phyloP scores from a whole-genome alignment of 192 early-diverging fungal genomes.

The Podila epicladia region DNA sequence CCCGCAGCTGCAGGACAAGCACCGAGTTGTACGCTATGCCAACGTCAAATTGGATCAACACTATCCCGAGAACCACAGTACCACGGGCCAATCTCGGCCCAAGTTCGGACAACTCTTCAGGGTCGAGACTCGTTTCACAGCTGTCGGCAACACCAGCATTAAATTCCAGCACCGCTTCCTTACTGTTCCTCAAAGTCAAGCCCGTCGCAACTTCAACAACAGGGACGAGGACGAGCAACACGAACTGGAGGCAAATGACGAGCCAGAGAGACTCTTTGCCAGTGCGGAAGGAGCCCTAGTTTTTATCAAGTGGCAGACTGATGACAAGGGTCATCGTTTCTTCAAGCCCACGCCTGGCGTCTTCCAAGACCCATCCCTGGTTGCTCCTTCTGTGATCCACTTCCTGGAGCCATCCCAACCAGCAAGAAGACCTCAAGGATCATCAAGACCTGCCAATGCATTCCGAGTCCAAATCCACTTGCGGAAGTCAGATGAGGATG shows the following conservation, averaged over 20 bases:
- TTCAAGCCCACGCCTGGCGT: constrained; percentile 1
- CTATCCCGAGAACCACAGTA: not conserved
- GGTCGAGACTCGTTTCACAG: constrained; percentile 9
- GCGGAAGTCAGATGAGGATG: constrained; percentile 22
- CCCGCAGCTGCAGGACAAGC: constrained; percentile 4
- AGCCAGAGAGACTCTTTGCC: constrained; percentile 26
- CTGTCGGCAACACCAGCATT: constrained; percentile 19
- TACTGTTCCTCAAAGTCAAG: constrained; percentile 22
- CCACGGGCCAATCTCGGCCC: not conserved
- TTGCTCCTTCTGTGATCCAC: not conserved
- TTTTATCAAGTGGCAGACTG: constrained; percentile 10
- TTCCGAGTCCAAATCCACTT: constrained; percentile 17
- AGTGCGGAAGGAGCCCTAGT: constrained; percentile 4
- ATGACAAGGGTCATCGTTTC: constrained; percentile 22
- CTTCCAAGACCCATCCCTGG: constrained; percentile 5
- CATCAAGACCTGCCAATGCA: constrained; percentile 22
- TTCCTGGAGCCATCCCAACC: not conserved
- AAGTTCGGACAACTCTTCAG: constrained; percentile 9
- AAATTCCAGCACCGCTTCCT: constrained; percentile 16
- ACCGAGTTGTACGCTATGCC: constrained; percentile 6
- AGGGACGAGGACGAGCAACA: constrained; percentile 13
- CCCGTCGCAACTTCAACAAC: constrained; percentile 18
- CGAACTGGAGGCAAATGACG: constrained; percentile 7
- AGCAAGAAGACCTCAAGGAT: not conserved
- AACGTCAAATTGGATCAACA: constrained; percentile 10